These are phyloP conservation scores for Aspergillus pseudonomiae DNA, from an alignment of 2,329 filamentous ascomycete genomes.

Conservation along the genomic window DNA sequence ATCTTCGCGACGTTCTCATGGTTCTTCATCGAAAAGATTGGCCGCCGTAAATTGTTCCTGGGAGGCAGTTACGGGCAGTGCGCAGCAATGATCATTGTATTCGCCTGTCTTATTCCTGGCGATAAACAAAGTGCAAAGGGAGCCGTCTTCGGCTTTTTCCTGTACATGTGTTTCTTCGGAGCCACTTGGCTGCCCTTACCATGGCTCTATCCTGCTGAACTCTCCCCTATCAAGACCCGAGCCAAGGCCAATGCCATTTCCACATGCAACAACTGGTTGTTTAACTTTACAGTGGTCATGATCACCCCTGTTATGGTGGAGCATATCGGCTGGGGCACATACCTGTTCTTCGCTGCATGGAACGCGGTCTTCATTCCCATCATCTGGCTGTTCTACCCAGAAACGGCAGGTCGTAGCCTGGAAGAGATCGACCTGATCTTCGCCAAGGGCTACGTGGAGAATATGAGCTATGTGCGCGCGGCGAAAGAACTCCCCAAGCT, in stretches of 20 bases:
- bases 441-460: slow-evolving; percentile 30
- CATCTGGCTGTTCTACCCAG: slow-evolving; percentile 54
- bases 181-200: slow-evolving; percentile 59
- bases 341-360: slow-evolving; percentile 37
- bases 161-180: slow-evolving; percentile 25
- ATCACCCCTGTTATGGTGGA: slow-evolving; percentile 38
- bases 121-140: slow-evolving; percentile 16
- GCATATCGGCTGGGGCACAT: slow-evolving; percentile 36
- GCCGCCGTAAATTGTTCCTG: slow-evolving; percentile 19
- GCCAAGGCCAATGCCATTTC: slow-evolving; percentile 54
- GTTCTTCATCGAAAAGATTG: slow-evolving; percentile 22
- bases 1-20: slow-evolving; percentile 22
- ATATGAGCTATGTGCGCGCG: slow-evolving; percentile 16
- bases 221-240: slow-evolving; percentile 51
- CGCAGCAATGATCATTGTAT: slow-evolving; percentile 19
- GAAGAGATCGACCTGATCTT: slow-evolving; percentile 39
- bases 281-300: slow-evolving; percentile 55
- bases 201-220: slow-evolving; percentile 53
- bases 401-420: slow-evolving; percentile 40
- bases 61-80: slow-evolving; percentile 18
- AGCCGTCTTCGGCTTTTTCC: slow-evolving; percentile 23
- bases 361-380: slow-evolving; percentile 47
- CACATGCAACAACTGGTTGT: slow-evolving; percentile 53
- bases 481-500: slow-evolving; percentile 13
- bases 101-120: slow-evolving; percentile 17